A percentile compares a stretch with the other conserved stretches of the same genome.
Evolutionary conservation across 2,329 filamentous ascomycete species (phyloP).

Genomic region (Neonectria ditissima): DNA sequence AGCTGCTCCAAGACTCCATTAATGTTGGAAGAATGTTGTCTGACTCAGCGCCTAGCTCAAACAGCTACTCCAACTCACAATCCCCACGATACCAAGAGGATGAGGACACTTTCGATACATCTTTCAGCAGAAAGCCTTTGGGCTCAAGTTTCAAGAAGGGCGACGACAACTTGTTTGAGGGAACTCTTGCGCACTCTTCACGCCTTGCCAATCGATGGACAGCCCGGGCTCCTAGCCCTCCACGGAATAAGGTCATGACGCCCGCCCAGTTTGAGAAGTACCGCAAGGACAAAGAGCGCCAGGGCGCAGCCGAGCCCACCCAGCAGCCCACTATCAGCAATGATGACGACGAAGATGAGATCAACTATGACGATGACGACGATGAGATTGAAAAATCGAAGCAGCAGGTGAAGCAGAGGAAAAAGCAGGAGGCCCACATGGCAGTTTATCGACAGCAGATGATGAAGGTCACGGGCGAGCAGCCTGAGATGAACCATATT

Average conservation of each 20-base stretch:
- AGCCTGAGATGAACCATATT: conserved; percentile 48
- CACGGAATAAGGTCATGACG: conserved; percentile 86
- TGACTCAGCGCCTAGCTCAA: conserved; percentile 32
- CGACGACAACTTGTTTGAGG: conserved; percentile 69
- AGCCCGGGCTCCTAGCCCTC: conserved; percentile 52
- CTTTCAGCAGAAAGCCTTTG: conserved; percentile 45
- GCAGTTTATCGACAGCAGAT: conserved; percentile 92
- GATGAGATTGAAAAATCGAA: conserved; percentile 83
- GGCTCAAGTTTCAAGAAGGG: conserved; percentile 55
- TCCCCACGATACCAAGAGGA: conserved; percentile 53
- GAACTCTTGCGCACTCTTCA: conserved; percentile 54
- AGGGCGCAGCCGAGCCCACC: conserved; percentile 57
- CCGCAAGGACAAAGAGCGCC: conserved; percentile 77
- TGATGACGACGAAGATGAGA: conserved; percentile 73
- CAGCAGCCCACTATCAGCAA: conserved; percentile 60
- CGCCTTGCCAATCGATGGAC: conserved; percentile 52
- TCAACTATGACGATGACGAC: conserved; percentile 78
- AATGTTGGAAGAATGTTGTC: conserved; percentile 61
- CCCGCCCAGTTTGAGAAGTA: conserved; percentile 88
- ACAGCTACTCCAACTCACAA: conserved; percentile 30
- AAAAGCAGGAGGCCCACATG: conserved; percentile 91
- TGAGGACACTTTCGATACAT: conserved; percentile 52
- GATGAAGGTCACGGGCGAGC: conserved; percentile 93
- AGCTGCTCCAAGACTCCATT: conserved; percentile 64
- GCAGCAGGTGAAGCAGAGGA: conserved; percentile 79